These are phyloP conservation scores for Penicillium sp. DNA, from an alignment of 2,329 filamentous ascomycete genomes.

Conservation along the genomic window DNA sequence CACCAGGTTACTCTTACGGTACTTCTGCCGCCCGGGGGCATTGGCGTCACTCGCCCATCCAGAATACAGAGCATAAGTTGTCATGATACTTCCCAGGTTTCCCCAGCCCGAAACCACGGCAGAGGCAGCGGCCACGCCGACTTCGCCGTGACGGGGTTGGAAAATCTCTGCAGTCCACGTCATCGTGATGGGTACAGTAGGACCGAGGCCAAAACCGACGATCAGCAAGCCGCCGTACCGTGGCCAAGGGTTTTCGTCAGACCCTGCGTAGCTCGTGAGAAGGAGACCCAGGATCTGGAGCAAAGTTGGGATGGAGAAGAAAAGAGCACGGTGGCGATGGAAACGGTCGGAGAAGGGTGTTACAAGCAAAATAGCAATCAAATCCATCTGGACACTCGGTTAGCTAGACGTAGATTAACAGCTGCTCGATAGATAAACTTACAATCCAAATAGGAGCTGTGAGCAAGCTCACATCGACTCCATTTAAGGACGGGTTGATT, in stretches of 20 bases:
- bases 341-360: conserved; percentile 87
- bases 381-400: conserved; percentile 65
- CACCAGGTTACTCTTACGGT: conserved; percentile 77
- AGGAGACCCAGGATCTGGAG: conserved; percentile 82
- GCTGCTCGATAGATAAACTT: conserved; percentile 37
- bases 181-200: conserved; percentile 91
- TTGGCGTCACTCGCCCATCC: conserved; percentile 77
- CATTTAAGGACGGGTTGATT: conserved; percentile 71
- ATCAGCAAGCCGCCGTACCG: conserved; percentile 86
- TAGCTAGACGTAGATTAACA: neutral
- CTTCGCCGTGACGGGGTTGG: conserved; percentile 83
- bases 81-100: conserved; percentile 81
- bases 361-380: conserved; percentile 80
- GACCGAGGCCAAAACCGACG: conserved; percentile 85
- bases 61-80: conserved; percentile 84
- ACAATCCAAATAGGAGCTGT: conserved; percentile 93
- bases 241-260: conserved; percentile 67
- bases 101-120: conserved; percentile 85
- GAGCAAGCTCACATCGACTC: conserved; percentile 74
- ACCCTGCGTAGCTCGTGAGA: conserved; percentile 71
- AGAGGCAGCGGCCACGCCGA: conserved; percentile 82
- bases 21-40: conserved; percentile 65
- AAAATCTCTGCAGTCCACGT: conserved; percentile 91
- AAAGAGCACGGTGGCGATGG: conserved; percentile 73
- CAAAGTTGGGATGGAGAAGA: conserved; percentile 74